Evolutionary conservation across 176 grass and related monocot species (phyloP), one percentile per base, ranked within the genome.

Genomic region (Dactylis glomerata): DNA sequence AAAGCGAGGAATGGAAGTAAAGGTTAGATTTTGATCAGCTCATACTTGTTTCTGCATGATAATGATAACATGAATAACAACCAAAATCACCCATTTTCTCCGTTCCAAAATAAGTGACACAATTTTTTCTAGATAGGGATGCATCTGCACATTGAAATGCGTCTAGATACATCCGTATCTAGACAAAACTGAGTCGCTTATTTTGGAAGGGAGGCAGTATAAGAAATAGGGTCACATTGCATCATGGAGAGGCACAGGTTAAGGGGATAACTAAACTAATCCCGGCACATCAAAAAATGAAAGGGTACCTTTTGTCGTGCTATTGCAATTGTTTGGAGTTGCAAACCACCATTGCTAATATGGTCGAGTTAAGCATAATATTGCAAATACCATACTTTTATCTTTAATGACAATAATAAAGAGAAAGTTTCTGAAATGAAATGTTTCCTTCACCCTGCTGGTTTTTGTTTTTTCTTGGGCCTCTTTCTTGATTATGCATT

Each of bases 1-100:
- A 44, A 77, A 85, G 82, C 89, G 85, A 88, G 91, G 93, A 85
- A 92, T 93, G 89, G 96, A 98, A 81, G 93, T 98, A 45, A 98
- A 95, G 89, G 96, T 98, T 86, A 24, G 30, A 83, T 80, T 85
- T 28, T 83, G 30, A 47, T 81, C 31, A 86, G 55, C 68, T 83
- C 56, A 10, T 77, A 28, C 33, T 62, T 83, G 4, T 80, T 55
- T 75, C 62, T 78, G 44, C 72, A 11, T 77, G 54, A 51, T 40
- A 86, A 11, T 77, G 54, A 51, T 40, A 86, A 31, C 8, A 3
- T 41, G 54, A 56, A 77, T 34, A 70, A 84, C 13, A 77, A 84
- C 42, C 15, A 49, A 30, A 41, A 67, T 56, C 73, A 52, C 32
- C 63, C n/a, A n/a, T n/a, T n/a, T n/a, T n/a, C n/a, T n/a, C n/a